Evolutionary conservation across 768 basidiomycete genomes (phyloP).

Genomic region (Suillus placidus): DNA sequence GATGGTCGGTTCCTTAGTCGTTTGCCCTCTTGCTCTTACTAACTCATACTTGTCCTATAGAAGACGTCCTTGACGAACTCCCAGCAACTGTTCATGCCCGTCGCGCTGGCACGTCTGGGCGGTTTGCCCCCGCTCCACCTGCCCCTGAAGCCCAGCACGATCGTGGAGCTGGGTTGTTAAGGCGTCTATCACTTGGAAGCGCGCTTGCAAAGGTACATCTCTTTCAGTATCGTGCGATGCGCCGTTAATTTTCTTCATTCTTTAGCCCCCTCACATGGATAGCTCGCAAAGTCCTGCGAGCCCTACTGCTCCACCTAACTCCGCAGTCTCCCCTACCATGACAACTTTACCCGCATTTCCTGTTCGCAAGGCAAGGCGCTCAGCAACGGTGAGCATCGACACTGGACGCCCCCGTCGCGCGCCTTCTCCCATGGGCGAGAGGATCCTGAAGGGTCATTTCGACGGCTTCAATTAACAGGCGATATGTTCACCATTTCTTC

Average conservation of each 20-base stretch:
- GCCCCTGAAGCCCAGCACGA: conserved; percentile 55
- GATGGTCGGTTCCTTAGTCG: conserved; percentile 52
- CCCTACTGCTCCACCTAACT: conserved; percentile 53
- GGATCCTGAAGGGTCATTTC: conserved; percentile 89
- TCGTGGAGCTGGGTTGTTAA: conserved; percentile 69
- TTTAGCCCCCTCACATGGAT: conserved; percentile 16
- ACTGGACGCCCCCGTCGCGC: conserved; percentile 59
- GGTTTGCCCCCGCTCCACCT: conserved; percentile 52
- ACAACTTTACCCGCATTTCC: conserved; percentile 29
- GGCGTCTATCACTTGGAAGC: conserved; percentile 72
- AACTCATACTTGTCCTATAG: conserved; percentile 19
- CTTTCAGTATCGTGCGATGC: neutral
- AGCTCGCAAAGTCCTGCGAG: conserved; percentile 35
- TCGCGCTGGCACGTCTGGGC: conserved; percentile 59
- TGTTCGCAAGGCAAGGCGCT: conserved; percentile 48
- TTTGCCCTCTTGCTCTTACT: neutral
- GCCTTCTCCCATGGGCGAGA: conserved; percentile 89
- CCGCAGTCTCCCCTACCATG: conserved; percentile 33
- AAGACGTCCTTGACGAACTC: conserved; percentile 45
- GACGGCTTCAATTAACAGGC: conserved; percentile 77
- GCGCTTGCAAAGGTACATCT: conserved; percentile 58
- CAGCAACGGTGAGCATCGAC: conserved; percentile 55
- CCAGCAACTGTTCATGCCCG: conserved; percentile 54
- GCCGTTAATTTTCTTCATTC: neutral
- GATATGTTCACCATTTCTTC: neutral